Percentiles rank a stretch among this genome's conserved stretches.
Conservation (phyloP, 768 basidiomycete species). For the Baorangia bicolor region DNA sequence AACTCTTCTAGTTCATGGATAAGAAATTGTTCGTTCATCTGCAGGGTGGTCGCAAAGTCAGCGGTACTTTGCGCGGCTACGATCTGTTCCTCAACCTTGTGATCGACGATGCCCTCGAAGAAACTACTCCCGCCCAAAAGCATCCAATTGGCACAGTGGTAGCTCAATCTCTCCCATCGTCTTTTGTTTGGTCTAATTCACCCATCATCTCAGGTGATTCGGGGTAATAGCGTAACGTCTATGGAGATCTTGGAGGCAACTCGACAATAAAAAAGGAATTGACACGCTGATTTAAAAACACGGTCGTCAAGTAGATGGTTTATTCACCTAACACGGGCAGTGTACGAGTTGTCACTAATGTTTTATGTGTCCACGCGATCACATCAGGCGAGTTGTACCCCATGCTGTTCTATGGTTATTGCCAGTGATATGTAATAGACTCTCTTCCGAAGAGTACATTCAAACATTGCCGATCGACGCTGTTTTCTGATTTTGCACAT, state of each 20-base stretch:
- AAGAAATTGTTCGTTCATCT: slow-evolving; percentile 93
- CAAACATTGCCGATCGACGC: background rate
- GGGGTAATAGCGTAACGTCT: slow-evolving; percentile 94
- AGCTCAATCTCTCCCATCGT: slow-evolving; percentile 32
- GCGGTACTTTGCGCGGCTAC: slow-evolving; percentile 92
- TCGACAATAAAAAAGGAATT: slow-evolving; percentile 26
- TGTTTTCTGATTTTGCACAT: background rate
- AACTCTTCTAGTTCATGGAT: slow-evolving; percentile 85
- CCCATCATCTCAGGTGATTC: slow-evolving; percentile 68
- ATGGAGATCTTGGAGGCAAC: slow-evolving; percentile 85
- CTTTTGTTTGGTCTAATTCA: slow-evolving; percentile 1
- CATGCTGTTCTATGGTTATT: background rate
- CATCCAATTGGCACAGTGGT: slow-evolving; percentile 92
- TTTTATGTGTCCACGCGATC: background rate
- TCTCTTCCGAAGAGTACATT: background rate
- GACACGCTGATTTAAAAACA: background rate
- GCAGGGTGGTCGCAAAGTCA: slow-evolving; percentile 93
- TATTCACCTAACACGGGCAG: background rate
- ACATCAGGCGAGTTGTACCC: slow-evolving; percentile 6
- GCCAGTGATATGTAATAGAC: slow-evolving; percentile 1
- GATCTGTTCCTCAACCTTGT: slow-evolving; percentile 99
- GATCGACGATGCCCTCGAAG: slow-evolving; percentile 93
- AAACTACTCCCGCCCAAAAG: slow-evolving; percentile 85
- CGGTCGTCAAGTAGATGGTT: slow-evolving; percentile 8
- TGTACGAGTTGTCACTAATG: background rate